Percentiles rank a stretch among this genome's conserved stretches.
Conservation (phyloP, 495 filamentous ascomycete genomes). For the Xylaria castorea region DNA sequence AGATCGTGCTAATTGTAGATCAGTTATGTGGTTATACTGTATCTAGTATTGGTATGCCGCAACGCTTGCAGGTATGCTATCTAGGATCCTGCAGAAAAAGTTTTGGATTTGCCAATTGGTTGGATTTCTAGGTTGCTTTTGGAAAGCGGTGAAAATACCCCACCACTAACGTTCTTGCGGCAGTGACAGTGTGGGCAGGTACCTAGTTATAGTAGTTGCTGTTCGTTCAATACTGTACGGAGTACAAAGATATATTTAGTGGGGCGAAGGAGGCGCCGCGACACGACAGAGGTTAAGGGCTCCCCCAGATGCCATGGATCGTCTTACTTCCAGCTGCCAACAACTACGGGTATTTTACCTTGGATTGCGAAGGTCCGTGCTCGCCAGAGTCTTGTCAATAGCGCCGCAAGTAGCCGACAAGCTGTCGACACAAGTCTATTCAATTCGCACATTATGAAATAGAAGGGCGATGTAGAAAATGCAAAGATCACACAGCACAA, state of each 20-base stretch:
- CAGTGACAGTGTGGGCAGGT: not conserved
- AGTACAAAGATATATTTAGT: no score
- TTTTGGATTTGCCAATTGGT: constrained; percentile 33
- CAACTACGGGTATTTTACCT: not conserved
- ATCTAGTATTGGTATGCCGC: not conserved
- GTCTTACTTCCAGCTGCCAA: no score
- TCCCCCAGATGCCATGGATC: no score
- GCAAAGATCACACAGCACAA: not conserved
- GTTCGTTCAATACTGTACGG: no score
- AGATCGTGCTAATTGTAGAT: not conserved
- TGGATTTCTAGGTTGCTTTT: constrained; percentile 19
- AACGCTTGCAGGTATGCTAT: not conserved
- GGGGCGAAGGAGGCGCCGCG: no score
- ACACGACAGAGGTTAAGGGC: no score
- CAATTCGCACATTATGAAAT: not conserved
- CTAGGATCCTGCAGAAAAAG: constrained; percentile 13
- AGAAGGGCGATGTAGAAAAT: not conserved
- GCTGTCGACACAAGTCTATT: not conserved
- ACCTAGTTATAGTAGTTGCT: no score
- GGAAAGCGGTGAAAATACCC: constrained; percentile 40
- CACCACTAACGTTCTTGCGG: constrained; percentile 9
- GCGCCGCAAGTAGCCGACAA: not conserved
- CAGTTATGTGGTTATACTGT: not conserved
- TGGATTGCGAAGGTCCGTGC: not conserved
- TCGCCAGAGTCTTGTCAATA: not conserved